phyloP scores from a whole-genome alignment of 2,329 filamentous ascomycete genomes.

The Stagonosporopsis chrysanthemi region DNA sequence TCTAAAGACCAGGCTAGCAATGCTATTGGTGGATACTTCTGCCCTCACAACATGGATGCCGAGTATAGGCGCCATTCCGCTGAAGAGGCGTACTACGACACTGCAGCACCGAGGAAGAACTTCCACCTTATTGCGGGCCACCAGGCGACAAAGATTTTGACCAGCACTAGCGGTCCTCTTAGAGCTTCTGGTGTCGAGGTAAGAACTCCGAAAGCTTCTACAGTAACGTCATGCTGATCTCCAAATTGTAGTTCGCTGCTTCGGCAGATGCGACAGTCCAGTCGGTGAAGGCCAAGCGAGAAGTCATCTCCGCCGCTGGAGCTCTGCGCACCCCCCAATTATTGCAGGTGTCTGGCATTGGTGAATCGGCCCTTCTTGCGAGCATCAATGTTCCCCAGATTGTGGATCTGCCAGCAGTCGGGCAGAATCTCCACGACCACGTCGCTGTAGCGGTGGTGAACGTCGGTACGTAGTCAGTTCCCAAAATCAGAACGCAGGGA shows the following conservation, averaged over 20 bases:
- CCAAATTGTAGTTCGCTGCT: slow-evolving; percentile 17
- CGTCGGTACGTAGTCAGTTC: slow-evolving; percentile 7
- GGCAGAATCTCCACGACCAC: slow-evolving; percentile 37
- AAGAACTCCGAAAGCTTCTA: neutral
- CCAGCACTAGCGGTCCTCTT: slow-evolving; percentile 9
- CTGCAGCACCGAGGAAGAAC: slow-evolving; percentile 26
- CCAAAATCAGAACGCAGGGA: neutral
- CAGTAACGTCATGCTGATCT: neutral
- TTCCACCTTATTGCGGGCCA: slow-evolving; percentile 30
- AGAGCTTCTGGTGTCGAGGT: slow-evolving; percentile 31
- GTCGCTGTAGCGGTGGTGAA: slow-evolving; percentile 22
- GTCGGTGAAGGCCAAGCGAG: slow-evolving; percentile 28
- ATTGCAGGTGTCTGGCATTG: slow-evolving; percentile 40
- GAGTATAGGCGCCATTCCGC: slow-evolving; percentile 29
- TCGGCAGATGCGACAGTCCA: slow-evolving; percentile 21
- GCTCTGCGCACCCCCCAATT: slow-evolving; percentile 38
- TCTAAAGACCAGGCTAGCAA: slow-evolving; percentile 30
- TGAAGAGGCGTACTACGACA: slow-evolving; percentile 30
- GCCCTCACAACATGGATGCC: slow-evolving; percentile 28
- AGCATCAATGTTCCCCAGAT: slow-evolving; percentile 28
- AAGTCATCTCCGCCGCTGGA: slow-evolving; percentile 38
- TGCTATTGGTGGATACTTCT: slow-evolving; percentile 32
- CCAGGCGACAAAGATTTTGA: slow-evolving; percentile 26
- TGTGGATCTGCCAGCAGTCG: slow-evolving; percentile 37
- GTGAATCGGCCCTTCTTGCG: slow-evolving; percentile 28